Conservation (phyloP, 495 filamentous ascomycete species). For the Aspergillus sclerotioniger region DNA sequence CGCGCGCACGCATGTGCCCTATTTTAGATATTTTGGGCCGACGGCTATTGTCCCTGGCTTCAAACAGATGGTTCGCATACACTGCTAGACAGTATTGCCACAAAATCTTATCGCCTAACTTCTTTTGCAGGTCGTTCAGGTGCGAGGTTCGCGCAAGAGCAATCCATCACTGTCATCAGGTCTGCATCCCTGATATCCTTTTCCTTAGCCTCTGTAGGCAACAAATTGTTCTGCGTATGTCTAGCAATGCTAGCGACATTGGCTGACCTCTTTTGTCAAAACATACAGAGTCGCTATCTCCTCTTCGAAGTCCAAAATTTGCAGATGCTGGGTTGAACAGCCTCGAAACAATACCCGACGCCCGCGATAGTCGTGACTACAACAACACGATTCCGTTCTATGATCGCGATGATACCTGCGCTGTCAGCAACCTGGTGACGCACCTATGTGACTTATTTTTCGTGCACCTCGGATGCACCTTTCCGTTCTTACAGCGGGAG, state of each 20-base stretch:
- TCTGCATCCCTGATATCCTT: constrained; percentile 17
- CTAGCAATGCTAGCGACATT: background rate
- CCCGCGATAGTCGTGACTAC: constrained; percentile 47
- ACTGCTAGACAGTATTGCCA: background rate
- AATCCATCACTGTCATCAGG: constrained; percentile 50
- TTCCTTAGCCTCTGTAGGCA: background rate
- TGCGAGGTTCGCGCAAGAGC: constrained; percentile 54
- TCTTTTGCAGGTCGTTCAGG: constrained; percentile 56
- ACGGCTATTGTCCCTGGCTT: constrained; percentile 90
- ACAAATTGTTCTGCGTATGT: too few relatives aligned
- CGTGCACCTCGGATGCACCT: constrained; percentile 72
- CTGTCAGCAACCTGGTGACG: constrained; percentile 68
- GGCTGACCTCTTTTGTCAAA: constrained; percentile 7
- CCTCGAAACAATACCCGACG: constrained; percentile 34
- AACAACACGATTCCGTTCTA: constrained; percentile 76
- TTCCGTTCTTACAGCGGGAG: constrained; percentile 71
- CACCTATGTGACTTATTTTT: constrained; percentile 78
- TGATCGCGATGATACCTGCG: constrained; percentile 63
- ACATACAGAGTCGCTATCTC: constrained; percentile 33
- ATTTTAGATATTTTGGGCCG: constrained; percentile 84
- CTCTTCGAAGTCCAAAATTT: constrained; percentile 36
- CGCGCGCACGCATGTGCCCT: constrained; percentile 68
- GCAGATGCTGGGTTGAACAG: constrained; percentile 24
- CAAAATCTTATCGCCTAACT: constrained; percentile 6
- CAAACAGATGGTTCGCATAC: constrained; percentile 72